Evolutionary conservation across 441 rosid genomes (phyloP), one percentile per base, ranked within the genome.

Genomic region (Populus trichocarpa): DNA sequence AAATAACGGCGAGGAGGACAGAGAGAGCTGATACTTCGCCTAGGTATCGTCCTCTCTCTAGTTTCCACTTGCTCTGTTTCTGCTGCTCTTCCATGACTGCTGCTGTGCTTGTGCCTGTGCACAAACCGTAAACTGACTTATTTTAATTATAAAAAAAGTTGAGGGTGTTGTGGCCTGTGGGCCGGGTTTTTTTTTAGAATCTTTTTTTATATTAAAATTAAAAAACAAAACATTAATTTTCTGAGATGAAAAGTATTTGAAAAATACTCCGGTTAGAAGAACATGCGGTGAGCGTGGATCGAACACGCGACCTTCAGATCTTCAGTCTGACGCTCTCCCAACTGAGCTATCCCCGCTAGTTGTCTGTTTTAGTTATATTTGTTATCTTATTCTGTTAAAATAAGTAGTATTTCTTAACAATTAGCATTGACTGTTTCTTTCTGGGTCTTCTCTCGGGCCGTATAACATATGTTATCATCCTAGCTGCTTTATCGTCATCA

Each of bases 301-400:
- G 88, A 90, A 89, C 91, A 86, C 93, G 90, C 85, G 88, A 88
- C 93, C 90, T 90, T 88, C 90, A 92, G 86, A 90, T 89, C 95
- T 90, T 89, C 90, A 88, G 89, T 86, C 92, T 90, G 90, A 93
- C 93, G 95, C 94, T 90, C 95, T 92, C 95, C 98, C 96, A 90
- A 87, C 92, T 90, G 94, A 89, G 93, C 97, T 89, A 89, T 88
- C 93, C 91, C 90, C 90, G 88, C 89, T n/a, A 23, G 0, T 0
- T 33, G 8, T 0, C 8, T 33, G 8, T 1, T 6, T 33, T 0
- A 6, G 8, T 33, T 33, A 6, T 33, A 33, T 6, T 33, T 1
- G 0, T 1, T 6, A 6, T 1, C 0, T 6, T 33, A 33, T 1
- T 33, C 0, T 6, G 0, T 33, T 33, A 1, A 32, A 32, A 0